Evolutionary conservation across 1,139 yeast genomes (phyloP), one percentile per base, ranked within the genome.

Genomic region (Hyphopichia burtonii): DNA sequence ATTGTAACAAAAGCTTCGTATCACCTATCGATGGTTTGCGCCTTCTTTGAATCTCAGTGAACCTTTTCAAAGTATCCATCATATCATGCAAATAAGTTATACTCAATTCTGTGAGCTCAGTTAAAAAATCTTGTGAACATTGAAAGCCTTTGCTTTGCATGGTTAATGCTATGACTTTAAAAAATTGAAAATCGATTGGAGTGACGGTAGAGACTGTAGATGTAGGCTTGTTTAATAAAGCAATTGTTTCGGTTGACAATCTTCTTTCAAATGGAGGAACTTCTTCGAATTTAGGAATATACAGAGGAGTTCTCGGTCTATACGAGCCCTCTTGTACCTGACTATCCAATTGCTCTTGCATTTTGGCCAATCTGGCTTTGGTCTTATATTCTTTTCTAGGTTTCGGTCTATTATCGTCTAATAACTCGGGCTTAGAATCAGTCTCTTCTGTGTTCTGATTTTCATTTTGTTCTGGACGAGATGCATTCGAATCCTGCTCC

Each of bases 41-140:
- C 41, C 95, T 71, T 51, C 96, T 68, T 60, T 89, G 96, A n/a
- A 81, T 63, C 45, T 78, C 82, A 2, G 85, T 73, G 30, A 81
- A 60, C 45, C 76, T 74, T 43, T 77, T 79, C 35, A 88, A 58
- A 36, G 74, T 66, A 5, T 61, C 53, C 6, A 76, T 59, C 40
- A 85, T 49, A 23, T 69, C 68, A 47, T 74, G 66, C 53, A 87
- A 64, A 54, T 80, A 82, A 17, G 65, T 63, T 36, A 73, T 68
- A 2, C 83, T 73, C 48, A 81, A 59, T 17, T 71, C 67, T 2
- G 78, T 61, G 36, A 82, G 44, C 41, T 74, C 73, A 32, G 68
- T 67, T 35, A 82, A 53, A 25, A 82, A 80, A 31, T 71, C 71
- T 11, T 59, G 57, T 0, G 81, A 59, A 35, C 68, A 66, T 0